Evolutionary conservation across 2,329 filamentous ascomycete species (phyloP).

Genomic region (Stagonosporopsis rhizophila): DNA sequence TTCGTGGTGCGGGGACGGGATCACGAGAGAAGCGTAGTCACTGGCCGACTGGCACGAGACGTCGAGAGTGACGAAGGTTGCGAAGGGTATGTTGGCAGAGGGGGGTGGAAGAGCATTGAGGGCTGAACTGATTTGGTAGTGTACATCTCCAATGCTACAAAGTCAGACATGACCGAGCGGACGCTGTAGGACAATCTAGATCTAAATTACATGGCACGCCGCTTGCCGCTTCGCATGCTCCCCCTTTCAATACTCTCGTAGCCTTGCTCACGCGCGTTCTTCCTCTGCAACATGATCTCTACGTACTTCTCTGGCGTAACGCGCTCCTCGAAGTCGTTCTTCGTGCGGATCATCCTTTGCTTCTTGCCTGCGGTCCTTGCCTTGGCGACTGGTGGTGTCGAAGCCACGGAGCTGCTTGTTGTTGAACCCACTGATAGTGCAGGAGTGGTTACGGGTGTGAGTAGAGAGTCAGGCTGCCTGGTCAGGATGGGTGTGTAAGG

Average conservation of each 20-base stretch:
- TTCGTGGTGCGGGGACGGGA: constrained; percentile 69
- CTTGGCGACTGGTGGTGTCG: background rate
- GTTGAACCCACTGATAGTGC: background rate
- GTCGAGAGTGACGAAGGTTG: constrained; percentile 69
- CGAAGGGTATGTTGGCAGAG: constrained; percentile 62
- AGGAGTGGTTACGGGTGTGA: background rate
- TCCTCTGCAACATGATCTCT: background rate
- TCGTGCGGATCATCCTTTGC: background rate
- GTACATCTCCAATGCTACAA: background rate
- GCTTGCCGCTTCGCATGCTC: constrained; percentile 1
- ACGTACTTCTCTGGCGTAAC: constrained; percentile 1
- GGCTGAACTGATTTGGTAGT: background rate
- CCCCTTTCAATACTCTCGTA: background rate
- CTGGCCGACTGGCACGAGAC: constrained; percentile 65
- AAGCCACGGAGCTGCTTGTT: background rate
- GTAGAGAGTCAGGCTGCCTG: background rate
- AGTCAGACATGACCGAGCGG: background rate
- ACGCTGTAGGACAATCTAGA: background rate
- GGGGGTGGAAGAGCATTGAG: constrained; percentile 66
- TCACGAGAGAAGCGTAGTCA: constrained; percentile 70
- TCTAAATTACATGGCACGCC: background rate
- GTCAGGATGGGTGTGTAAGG: background rate
- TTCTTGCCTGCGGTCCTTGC: constrained; percentile 4
- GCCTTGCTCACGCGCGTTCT: background rate
- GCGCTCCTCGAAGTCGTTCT: constrained; percentile 6